phyloP scores from a whole-genome alignment of 83 land plant species.

The Diphasiastrum complanatum region DNA sequence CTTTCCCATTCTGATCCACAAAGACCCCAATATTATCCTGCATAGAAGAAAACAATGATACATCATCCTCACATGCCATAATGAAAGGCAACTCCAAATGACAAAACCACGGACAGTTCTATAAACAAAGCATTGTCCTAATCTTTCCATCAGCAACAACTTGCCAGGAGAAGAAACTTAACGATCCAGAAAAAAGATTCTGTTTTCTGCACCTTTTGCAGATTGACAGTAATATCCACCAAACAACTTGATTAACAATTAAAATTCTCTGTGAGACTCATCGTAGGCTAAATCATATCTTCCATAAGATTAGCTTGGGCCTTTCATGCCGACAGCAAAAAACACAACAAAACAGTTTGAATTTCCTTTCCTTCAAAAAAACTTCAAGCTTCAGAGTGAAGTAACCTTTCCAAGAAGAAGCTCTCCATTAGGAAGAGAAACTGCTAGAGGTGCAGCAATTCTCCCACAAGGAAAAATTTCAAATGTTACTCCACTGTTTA shows the following conservation, averaged over 20 bases:
- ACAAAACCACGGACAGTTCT: too few relatives aligned
- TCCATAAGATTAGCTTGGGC: too few relatives aligned
- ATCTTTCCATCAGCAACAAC: too few relatives aligned
- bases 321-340: not conserved
- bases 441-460: conserved; percentile 68
- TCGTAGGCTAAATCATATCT: too few relatives aligned
- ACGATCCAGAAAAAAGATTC: too few relatives aligned
- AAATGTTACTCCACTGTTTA: conserved; percentile 58
- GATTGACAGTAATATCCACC: too few relatives aligned
- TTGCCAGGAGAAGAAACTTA: too few relatives aligned
- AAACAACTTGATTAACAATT: too few relatives aligned
- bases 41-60: not conserved
- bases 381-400: not conserved
- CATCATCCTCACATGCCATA: not conserved
- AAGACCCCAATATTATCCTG: conserved; percentile 96
- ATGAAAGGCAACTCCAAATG: not conserved
- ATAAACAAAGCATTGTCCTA: too few relatives aligned
- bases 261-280: too few relatives aligned
- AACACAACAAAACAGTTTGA: not conserved
- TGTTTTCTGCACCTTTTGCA: too few relatives aligned
- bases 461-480: conserved; percentile 90
- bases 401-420: conserved; percentile 88
- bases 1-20: conserved; percentile 89
- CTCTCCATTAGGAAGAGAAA: conserved; percentile 75
- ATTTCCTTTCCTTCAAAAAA: not conserved